These are phyloP conservation scores for Aulographum hederae DNA, from an alignment of 2,329 filamentous ascomycete genomes.

Conservation along the genomic window DNA sequence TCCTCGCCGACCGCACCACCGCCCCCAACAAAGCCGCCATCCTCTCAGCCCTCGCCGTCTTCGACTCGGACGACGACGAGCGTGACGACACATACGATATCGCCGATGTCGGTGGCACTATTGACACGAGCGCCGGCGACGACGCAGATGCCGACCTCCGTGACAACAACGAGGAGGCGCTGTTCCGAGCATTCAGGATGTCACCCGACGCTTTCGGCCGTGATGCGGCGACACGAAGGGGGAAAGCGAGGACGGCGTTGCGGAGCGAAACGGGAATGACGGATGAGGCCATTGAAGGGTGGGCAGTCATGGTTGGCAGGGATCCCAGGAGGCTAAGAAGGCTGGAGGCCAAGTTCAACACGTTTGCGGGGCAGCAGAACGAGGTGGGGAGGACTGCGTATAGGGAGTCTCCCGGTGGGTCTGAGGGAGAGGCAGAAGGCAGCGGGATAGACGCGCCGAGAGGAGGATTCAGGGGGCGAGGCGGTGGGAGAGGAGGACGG, in stretches of 20 bases:
- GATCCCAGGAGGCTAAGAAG: slow-evolving; percentile 49
- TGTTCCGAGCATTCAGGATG: slow-evolving; percentile 56
- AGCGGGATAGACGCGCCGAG: slow-evolving; percentile 29
- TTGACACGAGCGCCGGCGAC: slow-evolving; percentile 35
- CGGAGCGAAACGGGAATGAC: slow-evolving; percentile 71
- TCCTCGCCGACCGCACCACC: slow-evolving; percentile 45
- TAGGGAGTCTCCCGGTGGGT: slow-evolving; percentile 30
- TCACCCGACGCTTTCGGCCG: slow-evolving; percentile 50
- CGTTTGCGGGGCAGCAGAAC: slow-evolving; percentile 47
- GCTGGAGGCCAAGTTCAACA: slow-evolving; percentile 51
- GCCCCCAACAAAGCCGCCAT: slow-evolving; percentile 71
- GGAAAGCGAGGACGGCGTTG: slow-evolving; percentile 42
- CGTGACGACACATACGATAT: slow-evolving; percentile 92
- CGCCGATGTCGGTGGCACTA: slow-evolving; percentile 75
- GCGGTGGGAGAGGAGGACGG: slow-evolving; percentile 22
- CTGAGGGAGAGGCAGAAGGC: slow-evolving; percentile 16
- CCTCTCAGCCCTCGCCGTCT: slow-evolving; percentile 68
- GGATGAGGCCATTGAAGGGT: slow-evolving; percentile 86
- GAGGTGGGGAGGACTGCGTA: slow-evolving; percentile 50
- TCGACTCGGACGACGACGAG: slow-evolving; percentile 91
- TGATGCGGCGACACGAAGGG: slow-evolving; percentile 50
- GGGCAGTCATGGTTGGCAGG: slow-evolving; percentile 69
- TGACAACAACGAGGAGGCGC: slow-evolving; percentile 45
- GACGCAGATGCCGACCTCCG: slow-evolving; percentile 12
- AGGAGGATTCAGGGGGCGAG: slow-evolving; percentile 27